A percentile compares a stretch with the other conserved stretches of the same genome.
phyloP scores from a whole-genome alignment of 768 basidiomycete genomes.

The Naganishia onofrii region DNA sequence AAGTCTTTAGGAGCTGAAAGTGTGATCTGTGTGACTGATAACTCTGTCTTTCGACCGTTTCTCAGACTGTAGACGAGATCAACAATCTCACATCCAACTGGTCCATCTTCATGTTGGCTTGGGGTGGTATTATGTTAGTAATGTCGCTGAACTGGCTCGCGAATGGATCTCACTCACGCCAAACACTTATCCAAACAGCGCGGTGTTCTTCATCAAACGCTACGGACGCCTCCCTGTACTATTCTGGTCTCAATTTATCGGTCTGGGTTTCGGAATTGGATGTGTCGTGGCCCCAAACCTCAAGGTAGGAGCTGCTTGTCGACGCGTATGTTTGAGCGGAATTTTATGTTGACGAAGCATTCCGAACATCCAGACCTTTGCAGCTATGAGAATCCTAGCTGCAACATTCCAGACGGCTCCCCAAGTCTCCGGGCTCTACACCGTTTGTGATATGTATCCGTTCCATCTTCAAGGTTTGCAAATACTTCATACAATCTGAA shows the following conservation, averaged over 20 bases:
- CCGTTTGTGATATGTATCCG: constrained; percentile 65
- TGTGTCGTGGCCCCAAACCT: constrained; percentile 63
- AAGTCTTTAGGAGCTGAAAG: too few relatives aligned
- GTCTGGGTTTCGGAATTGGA: constrained; percentile 62
- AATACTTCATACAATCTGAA: not conserved
- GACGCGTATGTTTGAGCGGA: too few relatives aligned
- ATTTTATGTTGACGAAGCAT: too few relatives aligned
- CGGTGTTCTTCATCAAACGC: constrained; percentile 16
- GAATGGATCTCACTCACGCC: too few relatives aligned
- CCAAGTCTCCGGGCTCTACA: constrained; percentile 60
- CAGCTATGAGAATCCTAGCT: constrained; percentile 62
- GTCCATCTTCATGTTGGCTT: constrained; percentile 54
- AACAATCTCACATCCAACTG: constrained; percentile 64
- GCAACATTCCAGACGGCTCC: constrained; percentile 64
- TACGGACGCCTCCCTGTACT: constrained; percentile 64
- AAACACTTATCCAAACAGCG: not conserved
- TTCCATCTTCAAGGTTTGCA: constrained; percentile 66
- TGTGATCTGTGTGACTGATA: too few relatives aligned
- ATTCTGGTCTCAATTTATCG: constrained; percentile 68
- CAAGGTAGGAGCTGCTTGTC: constrained; percentile 33
- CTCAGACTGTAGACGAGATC: constrained; percentile 57
- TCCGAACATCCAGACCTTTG: constrained; percentile 58
- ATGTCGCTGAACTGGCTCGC: too few relatives aligned
- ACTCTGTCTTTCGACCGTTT: too few relatives aligned
- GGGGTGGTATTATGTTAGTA: constrained; percentile 58